Evolutionary conservation across 2,329 filamentous ascomycete genomes (phyloP), one percentile per base, ranked within the genome.

Genomic region (Colletotrichum sidae): DNA sequence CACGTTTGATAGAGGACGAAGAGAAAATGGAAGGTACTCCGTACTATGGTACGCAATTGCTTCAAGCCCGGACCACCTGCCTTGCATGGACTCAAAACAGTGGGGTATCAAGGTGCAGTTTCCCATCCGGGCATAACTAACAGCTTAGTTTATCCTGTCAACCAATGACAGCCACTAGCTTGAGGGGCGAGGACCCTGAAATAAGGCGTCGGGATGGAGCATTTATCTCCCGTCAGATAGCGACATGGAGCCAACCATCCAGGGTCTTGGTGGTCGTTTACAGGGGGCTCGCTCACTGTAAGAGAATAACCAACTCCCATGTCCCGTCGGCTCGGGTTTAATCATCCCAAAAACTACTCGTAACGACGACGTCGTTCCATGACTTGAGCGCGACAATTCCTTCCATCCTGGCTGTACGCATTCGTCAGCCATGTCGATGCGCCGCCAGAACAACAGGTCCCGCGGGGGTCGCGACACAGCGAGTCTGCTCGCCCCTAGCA

Each of bases 401-500:
- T 35, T 38, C n/a, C 37, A 2, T 38, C 25, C 51, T 17, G 4
- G 15, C 12, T 50, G 17, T 34, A 17, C 35, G 46, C 45, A 51
- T 11, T 12, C 37, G 37, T 13, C 46, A 55, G 12, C 47, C 33
- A 69, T 67, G 67, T 49, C 67, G 45, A 59, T 60, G 47, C 67
- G 68, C 33, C 53, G 49, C 37, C 56, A 67, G 38, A 55, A 51
- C 17, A 46, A 66, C 34, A 55, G 44, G 39, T 47, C 63, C 33
- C 54, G 47, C 12, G 56, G 46, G 33, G 66, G 64, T 35, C 72
- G 71, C 52, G 77, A 79, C 69, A 73, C 75, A 61, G 70, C 71
- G 55, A 85, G 83, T 50, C 82, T 91, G 52, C 85, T 92, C 51
- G 90, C 88, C 11, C 88, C 89, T 45, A 77, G 81, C 67, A 84